phyloP scores from a whole-genome alignment of 495 filamentous ascomycete species.

The Penicillium macrosclerotiorum region DNA sequence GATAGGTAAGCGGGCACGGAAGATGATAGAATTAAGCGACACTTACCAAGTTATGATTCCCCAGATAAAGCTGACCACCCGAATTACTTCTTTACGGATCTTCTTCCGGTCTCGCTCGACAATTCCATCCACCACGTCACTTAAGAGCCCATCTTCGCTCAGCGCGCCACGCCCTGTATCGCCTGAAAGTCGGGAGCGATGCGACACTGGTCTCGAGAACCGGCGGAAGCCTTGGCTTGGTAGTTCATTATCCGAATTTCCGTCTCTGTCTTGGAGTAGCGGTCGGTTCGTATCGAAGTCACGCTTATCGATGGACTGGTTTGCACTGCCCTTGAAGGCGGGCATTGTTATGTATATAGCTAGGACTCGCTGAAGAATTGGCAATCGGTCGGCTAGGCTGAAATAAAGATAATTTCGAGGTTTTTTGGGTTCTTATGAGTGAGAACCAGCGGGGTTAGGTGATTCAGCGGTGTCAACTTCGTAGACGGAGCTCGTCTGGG shows the following conservation, averaged over 20 bases:
- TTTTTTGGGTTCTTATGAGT: not conserved
- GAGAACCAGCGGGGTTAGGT: not conserved
- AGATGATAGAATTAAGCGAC: not conserved
- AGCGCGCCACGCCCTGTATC: conserved; percentile 4
- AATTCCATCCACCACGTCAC: conserved; percentile 59
- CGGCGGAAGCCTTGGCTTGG: conserved; percentile 3
- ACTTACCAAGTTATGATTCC: conserved; percentile 58
- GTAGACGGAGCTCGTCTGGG: no score
- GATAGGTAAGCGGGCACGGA: conserved; percentile 16
- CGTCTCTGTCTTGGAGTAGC: conserved; percentile 36
- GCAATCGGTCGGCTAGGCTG: not conserved
- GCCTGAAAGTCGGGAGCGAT: conserved; percentile 17
- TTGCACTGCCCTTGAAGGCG: conserved; percentile 21
- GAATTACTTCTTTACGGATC: conserved; percentile 49
- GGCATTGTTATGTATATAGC: conserved; percentile 26
- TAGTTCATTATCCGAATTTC: conserved; percentile 18
- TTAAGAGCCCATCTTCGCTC: conserved; percentile 57
- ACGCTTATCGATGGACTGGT: conserved; percentile 50
- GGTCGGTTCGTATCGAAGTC: conserved; percentile 58
- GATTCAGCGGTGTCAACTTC: no score
- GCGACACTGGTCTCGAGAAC: conserved; percentile 24
- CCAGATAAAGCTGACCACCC: conserved; percentile 58
- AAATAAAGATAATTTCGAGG: not conserved
- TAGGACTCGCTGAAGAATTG: not conserved
- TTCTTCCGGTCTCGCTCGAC: conserved; percentile 54